Evolutionary conservation across 2,329 filamentous ascomycete species (phyloP).

Genomic region (Stagonosporopsis cucurbitacearum): DNA sequence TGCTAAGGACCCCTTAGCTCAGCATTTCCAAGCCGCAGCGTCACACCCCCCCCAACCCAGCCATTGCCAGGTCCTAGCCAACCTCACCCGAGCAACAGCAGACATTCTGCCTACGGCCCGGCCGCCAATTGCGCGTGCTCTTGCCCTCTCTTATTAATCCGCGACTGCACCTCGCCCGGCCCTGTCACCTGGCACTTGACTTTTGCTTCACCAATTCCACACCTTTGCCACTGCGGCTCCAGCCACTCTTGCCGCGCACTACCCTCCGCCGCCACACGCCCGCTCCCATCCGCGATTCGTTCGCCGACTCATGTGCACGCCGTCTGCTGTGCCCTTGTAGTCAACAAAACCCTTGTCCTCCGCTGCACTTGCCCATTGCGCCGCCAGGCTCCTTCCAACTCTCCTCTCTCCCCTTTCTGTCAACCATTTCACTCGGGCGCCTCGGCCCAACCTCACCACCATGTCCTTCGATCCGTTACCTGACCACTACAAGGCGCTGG

Average conservation of each 20-base stretch:
- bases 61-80: too few species aligned
- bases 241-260: slow-evolving; percentile 28
- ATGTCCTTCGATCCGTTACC: slow-evolving; percentile 58
- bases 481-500: slow-evolving; percentile 82
- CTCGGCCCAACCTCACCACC: slow-evolving; percentile 18
- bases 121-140: slow-evolving; percentile 7
- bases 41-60: slow-evolving; percentile 10
- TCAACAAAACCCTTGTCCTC: slow-evolving; percentile 13
- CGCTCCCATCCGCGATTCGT: slow-evolving; percentile 10
- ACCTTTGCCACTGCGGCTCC: slow-evolving; percentile 20
- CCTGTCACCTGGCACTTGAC: slow-evolving; percentile 4
- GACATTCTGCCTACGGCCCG: not conserved
- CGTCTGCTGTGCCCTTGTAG: slow-evolving; percentile 23
- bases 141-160: slow-evolving; percentile 12
- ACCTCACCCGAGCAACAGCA: slow-evolving; percentile 16
- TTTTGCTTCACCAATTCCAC: slow-evolving; percentile 2
- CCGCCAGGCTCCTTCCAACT: slow-evolving; percentile 5
- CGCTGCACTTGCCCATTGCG: slow-evolving; percentile 9
- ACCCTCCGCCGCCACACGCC: slow-evolving; percentile 25
- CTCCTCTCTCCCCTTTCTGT: not conserved
- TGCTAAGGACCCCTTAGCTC: slow-evolving; percentile 12
- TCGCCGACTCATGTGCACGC: slow-evolving; percentile 20
- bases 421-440: not conserved
- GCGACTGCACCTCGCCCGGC: not conserved
- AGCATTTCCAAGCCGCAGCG: slow-evolving; percentile 15